Evolutionary conservation across 345 rosid genomes (phyloP).

Genomic region (Gossypium rotundifolium): DNA sequence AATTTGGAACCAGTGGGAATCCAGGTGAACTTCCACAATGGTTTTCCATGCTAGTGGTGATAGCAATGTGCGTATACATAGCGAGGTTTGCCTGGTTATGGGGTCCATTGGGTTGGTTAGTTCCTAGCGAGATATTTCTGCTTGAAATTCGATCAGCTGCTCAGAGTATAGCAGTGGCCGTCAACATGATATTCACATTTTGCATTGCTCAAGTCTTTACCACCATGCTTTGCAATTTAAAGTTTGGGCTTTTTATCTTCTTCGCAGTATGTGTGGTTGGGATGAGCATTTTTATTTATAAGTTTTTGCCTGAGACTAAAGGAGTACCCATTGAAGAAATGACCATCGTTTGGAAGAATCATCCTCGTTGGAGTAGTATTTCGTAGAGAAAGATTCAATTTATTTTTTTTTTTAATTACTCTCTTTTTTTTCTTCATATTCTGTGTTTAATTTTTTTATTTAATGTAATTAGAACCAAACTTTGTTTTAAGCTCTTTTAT

Average conservation of each 20-base stretch:
- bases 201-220: constrained; percentile 60
- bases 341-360: constrained; percentile 42
- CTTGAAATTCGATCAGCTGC: constrained; percentile 79
- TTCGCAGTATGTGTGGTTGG: constrained; percentile 35
- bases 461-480: too few species aligned
- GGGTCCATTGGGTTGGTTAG: constrained; percentile 92
- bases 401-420: too few species aligned
- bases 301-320: constrained; percentile 58
- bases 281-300: constrained; percentile 43
- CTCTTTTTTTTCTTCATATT: too few species aligned
- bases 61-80: constrained; percentile 70
- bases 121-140: constrained; percentile 84
- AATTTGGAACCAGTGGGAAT: constrained; percentile 57
- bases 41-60: constrained; percentile 70
- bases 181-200: constrained; percentile 84
- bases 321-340: constrained; percentile 66
- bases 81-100: constrained; percentile 85
- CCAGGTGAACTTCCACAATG: constrained; percentile 62
- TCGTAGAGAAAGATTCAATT: too few species aligned
- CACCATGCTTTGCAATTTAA: constrained; percentile 67
- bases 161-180: constrained; percentile 67
- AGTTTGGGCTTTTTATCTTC: constrained; percentile 38
- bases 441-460: too few species aligned
- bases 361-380: not conserved
- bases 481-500: too few species aligned